A percentile compares a stretch with the other conserved stretches of the same genome.
These are phyloP conservation scores for Pythium monospermum DNA, from an alignment of 352 stramenopile genomes.

Conservation along the genomic window DNA sequence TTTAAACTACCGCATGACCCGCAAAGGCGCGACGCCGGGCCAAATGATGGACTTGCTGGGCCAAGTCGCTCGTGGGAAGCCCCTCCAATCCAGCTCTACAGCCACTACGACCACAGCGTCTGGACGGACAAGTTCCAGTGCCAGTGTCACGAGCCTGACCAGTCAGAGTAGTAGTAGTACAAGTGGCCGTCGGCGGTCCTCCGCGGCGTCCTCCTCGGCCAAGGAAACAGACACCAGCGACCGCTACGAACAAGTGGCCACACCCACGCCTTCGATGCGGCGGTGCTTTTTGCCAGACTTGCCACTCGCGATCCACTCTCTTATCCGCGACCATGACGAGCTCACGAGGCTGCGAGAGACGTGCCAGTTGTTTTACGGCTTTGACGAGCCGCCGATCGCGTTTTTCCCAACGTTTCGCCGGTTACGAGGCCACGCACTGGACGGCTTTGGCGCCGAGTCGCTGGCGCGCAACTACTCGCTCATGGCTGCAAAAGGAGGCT, in stretches of 20 bases:
- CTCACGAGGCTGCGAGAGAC: constrained; percentile 48
- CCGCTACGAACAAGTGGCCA: constrained; percentile 12
- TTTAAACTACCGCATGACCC: constrained; percentile 85
- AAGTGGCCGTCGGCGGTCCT: too few species aligned
- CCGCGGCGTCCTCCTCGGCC: neutral
- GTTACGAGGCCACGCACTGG: constrained; percentile 44
- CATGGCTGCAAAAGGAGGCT: constrained; percentile 43
- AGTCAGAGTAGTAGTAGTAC: too few species aligned
- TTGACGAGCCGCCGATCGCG: constrained; percentile 59
- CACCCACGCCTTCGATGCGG: constrained; percentile 11
- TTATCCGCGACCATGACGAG: constrained; percentile 73
- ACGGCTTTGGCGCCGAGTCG: constrained; percentile 23
- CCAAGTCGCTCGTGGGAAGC: too few species aligned
- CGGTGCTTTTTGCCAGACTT: constrained; percentile 5
- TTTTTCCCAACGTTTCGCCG: constrained; percentile 82
- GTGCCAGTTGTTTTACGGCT: constrained; percentile 78
- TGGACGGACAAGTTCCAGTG: constrained; percentile 4
- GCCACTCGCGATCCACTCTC: constrained; percentile 19
- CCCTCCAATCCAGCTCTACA: constrained; percentile 7
- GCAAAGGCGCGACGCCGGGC: constrained; percentile 33
- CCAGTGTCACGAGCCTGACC: too few species aligned
- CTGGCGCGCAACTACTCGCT: constrained; percentile 66
- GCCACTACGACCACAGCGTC: neutral
- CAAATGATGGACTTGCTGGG: constrained; percentile 48
- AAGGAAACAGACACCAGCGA: neutral